A percentile compares a stretch with the other conserved stretches of the same genome.
phyloP scores from a whole-genome alignment of 257 asterid species.

The Lithospermum erythrorhizon region DNA sequence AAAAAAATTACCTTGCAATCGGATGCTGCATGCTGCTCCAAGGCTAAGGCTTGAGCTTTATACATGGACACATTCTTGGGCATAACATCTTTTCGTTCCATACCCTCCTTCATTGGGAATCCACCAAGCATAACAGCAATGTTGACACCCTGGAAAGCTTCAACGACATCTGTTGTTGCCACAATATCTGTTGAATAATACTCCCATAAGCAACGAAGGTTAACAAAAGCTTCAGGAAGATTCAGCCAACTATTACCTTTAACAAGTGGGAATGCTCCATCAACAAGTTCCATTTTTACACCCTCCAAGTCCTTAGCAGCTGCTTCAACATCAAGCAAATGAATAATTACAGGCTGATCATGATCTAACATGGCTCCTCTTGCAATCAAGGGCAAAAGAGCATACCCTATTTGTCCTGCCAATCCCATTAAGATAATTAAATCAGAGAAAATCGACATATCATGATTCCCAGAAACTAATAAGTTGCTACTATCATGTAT shows the following conservation, averaged over 20 bases:
- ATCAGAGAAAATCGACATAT: too few relatives aligned
- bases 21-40: slow-evolving; percentile 57
- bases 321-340: slow-evolving; percentile 64
- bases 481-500: too few relatives aligned
- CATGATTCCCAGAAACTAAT: too few relatives aligned
- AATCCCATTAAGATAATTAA: background rate
- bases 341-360: slow-evolving; percentile 69
- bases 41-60: slow-evolving; percentile 70
- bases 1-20: slow-evolving; percentile 48
- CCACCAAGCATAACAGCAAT: slow-evolving; percentile 76
- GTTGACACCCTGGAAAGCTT: slow-evolving; percentile 56
- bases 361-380: slow-evolving; percentile 72
- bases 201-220: background rate
- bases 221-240: background rate
- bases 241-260: slow-evolving; percentile 27
- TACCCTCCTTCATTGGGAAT: slow-evolving; percentile 55
- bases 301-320: slow-evolving; percentile 47
- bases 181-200: slow-evolving; percentile 36
- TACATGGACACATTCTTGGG: slow-evolving; percentile 63
- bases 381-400: slow-evolving; percentile 77
- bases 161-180: slow-evolving; percentile 53
- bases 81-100: slow-evolving; percentile 81
- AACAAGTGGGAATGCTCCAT: slow-evolving; percentile 82
- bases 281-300: slow-evolving; percentile 63
- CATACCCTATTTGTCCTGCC: slow-evolving; percentile 82